Percentiles rank a stretch among this genome's conserved stretches.
Evolutionary conservation across 352 stramenopile species (phyloP).

Genomic region (Globisporangium parvum): DNA sequence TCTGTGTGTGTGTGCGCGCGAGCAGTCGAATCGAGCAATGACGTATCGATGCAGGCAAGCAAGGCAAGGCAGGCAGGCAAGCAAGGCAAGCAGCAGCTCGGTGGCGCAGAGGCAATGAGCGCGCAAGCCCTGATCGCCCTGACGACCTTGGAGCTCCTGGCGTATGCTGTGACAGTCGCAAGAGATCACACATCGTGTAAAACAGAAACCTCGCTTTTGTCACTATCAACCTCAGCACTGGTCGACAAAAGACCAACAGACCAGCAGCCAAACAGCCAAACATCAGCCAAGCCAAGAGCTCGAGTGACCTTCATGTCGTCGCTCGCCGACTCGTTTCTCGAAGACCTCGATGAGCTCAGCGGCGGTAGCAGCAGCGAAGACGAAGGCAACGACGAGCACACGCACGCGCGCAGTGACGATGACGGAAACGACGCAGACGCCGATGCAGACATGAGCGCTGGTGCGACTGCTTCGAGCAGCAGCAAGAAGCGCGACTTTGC

Average conservation of each 20-base stretch:
- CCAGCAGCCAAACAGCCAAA: background rate
- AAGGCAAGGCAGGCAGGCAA: too few relatives aligned
- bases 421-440: slow-evolving; percentile 17
- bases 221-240: background rate
- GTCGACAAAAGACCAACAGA: background rate
- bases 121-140: too few relatives aligned
- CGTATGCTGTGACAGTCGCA: too few relatives aligned
- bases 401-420: slow-evolving; percentile 2
- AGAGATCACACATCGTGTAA: too few relatives aligned
- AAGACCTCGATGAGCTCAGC: slow-evolving; percentile 87
- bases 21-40: background rate
- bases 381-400: slow-evolving; percentile 18
- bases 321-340: slow-evolving; percentile 84
- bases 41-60: too few relatives aligned
- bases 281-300: too few relatives aligned
- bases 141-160: too few relatives aligned
- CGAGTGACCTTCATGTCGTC: too few relatives aligned
- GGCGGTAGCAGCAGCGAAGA: slow-evolving; percentile 72
- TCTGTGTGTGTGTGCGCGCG: background rate
- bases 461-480: slow-evolving; percentile 12
- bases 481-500: slow-evolving; percentile 18
- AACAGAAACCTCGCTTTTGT: too few relatives aligned
- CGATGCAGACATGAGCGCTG: slow-evolving; percentile 16
- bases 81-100: too few relatives aligned
- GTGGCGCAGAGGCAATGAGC: too few relatives aligned